Base-by-base conservation (phyloP, 2,329 filamentous ascomycete species). In the Trichoderma breve region DNA sequence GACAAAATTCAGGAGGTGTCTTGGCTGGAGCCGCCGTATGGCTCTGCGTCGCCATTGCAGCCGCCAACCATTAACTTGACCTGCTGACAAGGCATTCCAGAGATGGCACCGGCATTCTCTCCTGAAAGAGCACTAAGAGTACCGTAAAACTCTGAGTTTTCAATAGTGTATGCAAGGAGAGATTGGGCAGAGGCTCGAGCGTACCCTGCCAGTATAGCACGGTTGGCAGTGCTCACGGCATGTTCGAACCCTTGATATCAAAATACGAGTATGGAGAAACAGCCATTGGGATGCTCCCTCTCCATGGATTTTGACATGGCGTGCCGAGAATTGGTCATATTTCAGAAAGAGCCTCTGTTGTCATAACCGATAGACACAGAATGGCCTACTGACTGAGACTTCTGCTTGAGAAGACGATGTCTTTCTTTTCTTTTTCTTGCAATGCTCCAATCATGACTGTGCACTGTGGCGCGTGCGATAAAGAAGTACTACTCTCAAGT, bases 111-210 rank as follows among this genome's bases (percentile, higher is more conserved):
- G n/a, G 24, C 26, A 61, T 47, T 28, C 18, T 28, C n/a, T 28
- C 26, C 47, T 43, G 34, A 58, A 30, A 58, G 51, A 28, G 51
- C 21, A 21, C 57, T 60, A 60, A 21, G 57, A 21, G 18, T 39
- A 15, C 47, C 32, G 63, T 2, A 68, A 24, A 34, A 47, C 36
- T 36, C 66, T 43, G 28, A n/a, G 55, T 57, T 69, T 69, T 36
- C 66, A 47, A 69, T 69, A 69, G 66, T 60, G 53, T 34, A 69
- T 69, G 66, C 66, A 69, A 69, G 66, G 66, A 36, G n/a, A 18
- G 28, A 69, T n/a, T 18, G 15, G 12, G 34, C n/a, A 32, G 28
- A 66, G 47, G 39, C 39, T 61, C 32, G n/a, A 51, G 36, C 39
- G 28, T 24, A 55, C 47, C 32, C 30, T 53, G 32, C 8, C 21